Percentiles rank a stretch among this genome's conserved stretches.
Conservation (phyloP, 495 filamentous ascomycete species). For the Margaritispora aquatica region DNA sequence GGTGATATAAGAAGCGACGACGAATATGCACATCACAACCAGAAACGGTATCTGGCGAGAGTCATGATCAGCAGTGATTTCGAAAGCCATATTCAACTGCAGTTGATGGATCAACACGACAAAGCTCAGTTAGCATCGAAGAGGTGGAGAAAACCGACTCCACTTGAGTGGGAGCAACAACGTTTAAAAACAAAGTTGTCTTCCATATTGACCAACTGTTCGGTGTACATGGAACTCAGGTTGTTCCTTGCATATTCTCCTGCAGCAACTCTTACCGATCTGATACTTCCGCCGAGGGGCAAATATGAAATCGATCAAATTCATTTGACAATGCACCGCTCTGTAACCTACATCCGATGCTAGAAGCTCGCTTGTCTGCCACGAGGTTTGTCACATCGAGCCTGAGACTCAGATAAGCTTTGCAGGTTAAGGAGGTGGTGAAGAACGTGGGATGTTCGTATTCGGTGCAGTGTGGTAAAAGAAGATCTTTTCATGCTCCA, state of each 20-base stretch:
- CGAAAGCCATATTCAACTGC: not conserved
- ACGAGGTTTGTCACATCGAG: no score
- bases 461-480: no score
- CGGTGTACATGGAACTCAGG: not conserved
- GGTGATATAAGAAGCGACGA: not conserved
- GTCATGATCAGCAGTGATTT: not conserved
- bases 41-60: not conserved
- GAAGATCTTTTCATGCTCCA: no score
- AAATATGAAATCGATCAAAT: no score
- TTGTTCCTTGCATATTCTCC: not conserved
- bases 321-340: no score
- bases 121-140: no score
- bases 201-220: not conserved
- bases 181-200: not conserved
- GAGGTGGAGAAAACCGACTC: not conserved
- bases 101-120: not conserved
- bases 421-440: no score
- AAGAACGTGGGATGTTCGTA: no score
- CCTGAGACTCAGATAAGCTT: no score
- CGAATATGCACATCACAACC: not conserved
- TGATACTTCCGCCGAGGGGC: no score
- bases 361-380: no score
- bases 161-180: not conserved
- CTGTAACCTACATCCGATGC: no score
- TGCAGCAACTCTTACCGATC: not conserved